phyloP scores from a whole-genome alignment of 164 flowering plant species.

The Sextonia rubra region DNA sequence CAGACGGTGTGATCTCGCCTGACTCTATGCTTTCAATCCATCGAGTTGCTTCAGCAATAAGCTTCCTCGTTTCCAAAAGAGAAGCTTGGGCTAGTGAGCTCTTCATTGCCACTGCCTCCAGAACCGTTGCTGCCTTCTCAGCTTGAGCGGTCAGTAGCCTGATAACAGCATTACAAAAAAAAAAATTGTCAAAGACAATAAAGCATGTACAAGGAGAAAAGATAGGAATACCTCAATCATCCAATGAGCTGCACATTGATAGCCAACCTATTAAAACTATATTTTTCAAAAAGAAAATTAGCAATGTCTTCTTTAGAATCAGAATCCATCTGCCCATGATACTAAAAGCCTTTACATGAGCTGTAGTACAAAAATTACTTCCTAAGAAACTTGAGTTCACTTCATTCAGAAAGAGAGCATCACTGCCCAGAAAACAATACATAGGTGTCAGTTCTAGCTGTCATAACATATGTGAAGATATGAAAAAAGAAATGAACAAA shows the following conservation, averaged over 20 bases:
- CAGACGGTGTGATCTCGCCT: conserved; percentile 17
- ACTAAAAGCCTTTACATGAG: too few relatives aligned
- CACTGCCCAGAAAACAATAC: too few relatives aligned
- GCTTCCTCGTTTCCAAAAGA: conserved; percentile 69
- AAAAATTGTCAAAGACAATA: not conserved
- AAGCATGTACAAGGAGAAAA: not conserved
- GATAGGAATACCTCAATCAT: not conserved
- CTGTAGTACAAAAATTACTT: too few relatives aligned
- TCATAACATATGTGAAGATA: too few relatives aligned
- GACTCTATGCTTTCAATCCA: conserved; percentile 45
- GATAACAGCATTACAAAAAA: conserved; percentile 10
- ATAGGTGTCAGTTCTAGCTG: too few relatives aligned
- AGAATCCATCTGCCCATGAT: too few relatives aligned
- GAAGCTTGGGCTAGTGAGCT: conserved; percentile 82
- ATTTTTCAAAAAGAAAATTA: not conserved
- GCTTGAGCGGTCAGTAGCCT: conserved; percentile 87
- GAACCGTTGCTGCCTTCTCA: conserved; percentile 81
- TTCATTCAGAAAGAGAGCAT: too few relatives aligned
- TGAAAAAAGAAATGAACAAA: too few relatives aligned
- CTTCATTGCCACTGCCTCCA: conserved; percentile 66
- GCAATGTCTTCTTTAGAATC: not conserved
- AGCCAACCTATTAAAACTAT: too few relatives aligned
- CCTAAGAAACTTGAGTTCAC: too few relatives aligned
- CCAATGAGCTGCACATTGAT: not conserved
- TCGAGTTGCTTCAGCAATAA: conserved; percentile 73